Base-by-base conservation (phyloP, 2,329 filamentous ascomycete species). In the Trichoderma cornu-damae region DNA sequence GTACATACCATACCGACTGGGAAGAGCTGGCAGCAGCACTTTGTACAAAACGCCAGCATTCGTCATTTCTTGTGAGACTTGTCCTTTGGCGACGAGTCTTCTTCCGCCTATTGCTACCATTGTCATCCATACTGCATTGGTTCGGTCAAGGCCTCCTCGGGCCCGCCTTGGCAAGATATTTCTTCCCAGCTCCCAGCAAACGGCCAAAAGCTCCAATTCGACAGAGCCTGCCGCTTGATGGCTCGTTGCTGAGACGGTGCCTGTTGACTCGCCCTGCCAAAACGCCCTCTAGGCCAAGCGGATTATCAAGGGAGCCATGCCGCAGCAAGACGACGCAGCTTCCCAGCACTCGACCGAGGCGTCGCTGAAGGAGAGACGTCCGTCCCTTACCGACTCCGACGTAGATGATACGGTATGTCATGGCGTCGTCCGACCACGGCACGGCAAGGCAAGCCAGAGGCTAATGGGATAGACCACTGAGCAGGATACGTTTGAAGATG, bases 401-500 rank as follows among this genome's bases (percentile, higher is more conserved):
- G 53, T 47, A 16, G 61, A 64, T 51, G 61, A 65, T 51, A 62
- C 58, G 57, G 70, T 70, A 67, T 52, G 69, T 66, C 59, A 58
- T 20, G 4, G 22, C 47, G 38, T 22, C 60, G 57, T 59, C 54
- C 54, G 51, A 59, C 53, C 26, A 40, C 32, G 18, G 35, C 53
- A 35, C 32, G 47, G 22, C 26, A 54, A 26, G 50, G 61, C 43
- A 57, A 30, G 16, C 2, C 35, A 35, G 57, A 46, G 54, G 57
- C 58, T 63, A 58, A 65, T 63, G 22, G 49, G 58, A 24, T 57
- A 74, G 70, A 58, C 59, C 37, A 62, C 63, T 34, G 72, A 72
- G 28, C 59, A 67, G 30, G 72, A 74, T 38, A 64, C 82, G 14
- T 96, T 95, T 67, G 90, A 96, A 74, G 90, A 96, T 77, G 90